These are phyloP conservation scores for Marasmius tenuissimus DNA, from an alignment of 1,284 basidiomycete species.

Conservation along the genomic window DNA sequence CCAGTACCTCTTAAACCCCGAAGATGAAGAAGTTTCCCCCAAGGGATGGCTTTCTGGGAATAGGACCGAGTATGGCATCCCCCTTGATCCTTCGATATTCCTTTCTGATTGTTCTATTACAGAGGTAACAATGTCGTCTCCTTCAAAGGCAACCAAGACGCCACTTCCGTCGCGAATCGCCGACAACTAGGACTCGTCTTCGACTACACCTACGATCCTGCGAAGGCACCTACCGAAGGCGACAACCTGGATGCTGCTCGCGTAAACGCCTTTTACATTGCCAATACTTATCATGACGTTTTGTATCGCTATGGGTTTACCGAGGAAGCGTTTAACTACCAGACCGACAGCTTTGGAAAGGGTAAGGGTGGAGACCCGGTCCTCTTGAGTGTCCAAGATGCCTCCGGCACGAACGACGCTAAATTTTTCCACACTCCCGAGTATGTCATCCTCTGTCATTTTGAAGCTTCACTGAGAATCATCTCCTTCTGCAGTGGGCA, in stretches of 20 bases:
- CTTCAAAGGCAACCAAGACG: conserved; percentile 33
- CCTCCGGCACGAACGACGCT: conserved; percentile 29
- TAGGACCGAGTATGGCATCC: conserved; percentile 19
- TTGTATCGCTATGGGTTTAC: conserved; percentile 3
- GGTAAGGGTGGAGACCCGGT: conserved; percentile 34
- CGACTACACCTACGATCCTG: conserved; percentile 34
- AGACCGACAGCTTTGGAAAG: background rate
- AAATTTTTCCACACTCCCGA: conserved; percentile 35
- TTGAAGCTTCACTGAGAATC: background rate
- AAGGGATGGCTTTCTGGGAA: conserved; percentile 16
- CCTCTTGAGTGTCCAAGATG: conserved; percentile 36
- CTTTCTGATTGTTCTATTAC: background rate
- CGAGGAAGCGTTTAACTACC: conserved; percentile 25
- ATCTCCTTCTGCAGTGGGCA: conserved; percentile 25
- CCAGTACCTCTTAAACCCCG: conserved; percentile 32
- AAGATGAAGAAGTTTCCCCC: conserved; percentile 24
- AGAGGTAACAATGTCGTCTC: conserved; percentile 34
- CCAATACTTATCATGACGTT: conserved; percentile 50
- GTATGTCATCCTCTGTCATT: conserved; percentile 20
- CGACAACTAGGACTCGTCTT: conserved; percentile 21
- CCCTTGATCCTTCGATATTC: background rate
- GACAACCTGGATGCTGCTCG: conserved; percentile 46
- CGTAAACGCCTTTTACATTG: conserved; percentile 51
- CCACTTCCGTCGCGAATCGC: conserved; percentile 2
- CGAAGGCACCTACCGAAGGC: conserved; percentile 18